Conservation (phyloP, 371 early-diverging fungal genomes). For the Actinomortierella wolfii region DNA sequence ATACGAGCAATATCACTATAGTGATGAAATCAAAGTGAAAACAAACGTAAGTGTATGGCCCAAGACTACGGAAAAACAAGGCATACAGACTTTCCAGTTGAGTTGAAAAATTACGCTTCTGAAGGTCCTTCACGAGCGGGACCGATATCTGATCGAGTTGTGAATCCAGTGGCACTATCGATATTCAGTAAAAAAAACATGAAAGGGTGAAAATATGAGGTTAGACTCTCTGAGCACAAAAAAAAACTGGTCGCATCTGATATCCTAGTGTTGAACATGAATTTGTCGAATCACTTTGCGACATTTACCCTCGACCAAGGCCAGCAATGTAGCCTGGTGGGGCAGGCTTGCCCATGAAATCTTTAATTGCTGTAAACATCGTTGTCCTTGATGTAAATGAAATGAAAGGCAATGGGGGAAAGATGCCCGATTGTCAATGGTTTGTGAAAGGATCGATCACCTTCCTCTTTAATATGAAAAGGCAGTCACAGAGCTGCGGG, state of each 20-base stretch:
- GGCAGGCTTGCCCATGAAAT: slow-evolving; percentile 85
- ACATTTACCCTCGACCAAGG: slow-evolving; percentile 81
- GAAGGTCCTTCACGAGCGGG: slow-evolving; percentile 86
- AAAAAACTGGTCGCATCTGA: too few relatives aligned
- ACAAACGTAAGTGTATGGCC: not conserved
- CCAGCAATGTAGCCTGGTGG: slow-evolving; percentile 96
- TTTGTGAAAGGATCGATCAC: too few relatives aligned
- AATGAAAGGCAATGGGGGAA: too few relatives aligned
- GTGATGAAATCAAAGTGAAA: not conserved
- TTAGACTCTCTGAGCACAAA: too few relatives aligned
- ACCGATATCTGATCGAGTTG: slow-evolving; percentile 97
- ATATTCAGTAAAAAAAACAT: not conserved
- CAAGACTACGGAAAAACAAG: not conserved
- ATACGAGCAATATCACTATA: slow-evolving; percentile 49
- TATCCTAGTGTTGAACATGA: slow-evolving; percentile 1
- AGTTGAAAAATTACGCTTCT: slow-evolving; percentile 49
- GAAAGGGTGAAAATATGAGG: not conserved
- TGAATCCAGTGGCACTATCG: slow-evolving; percentile 90
- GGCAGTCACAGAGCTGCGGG: too few relatives aligned
- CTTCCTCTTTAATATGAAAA: too few relatives aligned
- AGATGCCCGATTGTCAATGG: too few relatives aligned
- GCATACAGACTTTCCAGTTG: not conserved
- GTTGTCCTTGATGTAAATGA: too few relatives aligned
- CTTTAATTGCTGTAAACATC: slow-evolving; percentile 80
- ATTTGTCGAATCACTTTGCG: not conserved